Evolutionary conservation across 176 grass and related monocot species (phyloP), one percentile per base, ranked within the genome.

Genomic region (Alloteropsis semialata): DNA sequence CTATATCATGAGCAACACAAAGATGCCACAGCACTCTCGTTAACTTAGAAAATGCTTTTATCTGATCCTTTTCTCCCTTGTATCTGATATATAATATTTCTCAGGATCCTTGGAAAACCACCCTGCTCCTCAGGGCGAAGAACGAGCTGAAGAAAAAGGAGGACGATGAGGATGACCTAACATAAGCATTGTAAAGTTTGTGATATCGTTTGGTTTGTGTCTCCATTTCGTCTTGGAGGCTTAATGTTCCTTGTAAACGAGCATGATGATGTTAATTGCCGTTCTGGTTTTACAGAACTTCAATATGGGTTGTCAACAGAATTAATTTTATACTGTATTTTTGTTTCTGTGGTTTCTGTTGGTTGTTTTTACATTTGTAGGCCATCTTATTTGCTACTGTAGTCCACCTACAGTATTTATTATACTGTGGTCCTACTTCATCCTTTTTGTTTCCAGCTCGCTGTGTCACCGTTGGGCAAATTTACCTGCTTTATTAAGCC

Each of bases 21-120:
- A 81, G n/a, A 70, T 53, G 8, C 29, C 17, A 18, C 28, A 18
- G 27, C 24, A 10, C 28, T 44, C 61, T 56, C 0, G 8, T 63
- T 14, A 69, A 41, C 54, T 24, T 46, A 51, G 7, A 41, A n/a
- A 69, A 17, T 61, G 29, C 65, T 38, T 10, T 25, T 64, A 5
- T 71, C 19, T 32, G 24, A 79, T 54, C 67, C 9, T 27, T 65
- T 60, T 74, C 8, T 68, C 54, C 37, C 21, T 12, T 48, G 11
- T 50, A 34, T 58, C 48, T 22, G 65, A 68, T 39, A 2, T 36
- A 54, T 54, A 12, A 72, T 19, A 16, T 77, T 75, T 16, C 63
- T 72, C 80, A 99, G 96, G 96, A 99, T 92, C 85, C 91, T 64
- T 99, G 96, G 96, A 99, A 99, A 94, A 99, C 96, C 17, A 94